A percentile compares a stretch with the other conserved stretches of the same genome.
phyloP scores from a whole-genome alignment of 2,329 filamentous ascomycete species.

The Neofusicoccum kwambonambiense region DNA sequence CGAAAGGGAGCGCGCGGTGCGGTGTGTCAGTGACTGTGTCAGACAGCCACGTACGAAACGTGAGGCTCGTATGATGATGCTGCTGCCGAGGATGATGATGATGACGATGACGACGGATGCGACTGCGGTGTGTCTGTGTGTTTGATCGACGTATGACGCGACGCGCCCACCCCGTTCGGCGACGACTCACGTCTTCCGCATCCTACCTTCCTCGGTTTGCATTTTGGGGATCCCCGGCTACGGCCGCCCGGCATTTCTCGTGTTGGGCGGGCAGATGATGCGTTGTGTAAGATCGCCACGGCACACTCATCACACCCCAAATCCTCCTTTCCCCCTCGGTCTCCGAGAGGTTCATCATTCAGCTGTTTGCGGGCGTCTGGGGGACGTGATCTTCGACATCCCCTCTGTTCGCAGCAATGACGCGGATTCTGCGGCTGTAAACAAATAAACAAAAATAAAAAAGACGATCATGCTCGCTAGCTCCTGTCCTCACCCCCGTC shows the following conservation, averaged over 20 bases:
- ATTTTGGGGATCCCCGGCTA: not conserved
- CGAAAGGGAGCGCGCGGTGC: not conserved
- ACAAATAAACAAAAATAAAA: too few relatives aligned
- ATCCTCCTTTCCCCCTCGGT: not conserved
- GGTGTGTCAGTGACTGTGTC: not conserved
- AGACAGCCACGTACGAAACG: not conserved
- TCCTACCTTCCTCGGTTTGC: not conserved
- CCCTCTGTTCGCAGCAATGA: too few relatives aligned
- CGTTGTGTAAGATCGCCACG: not conserved
- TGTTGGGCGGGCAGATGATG: not conserved
- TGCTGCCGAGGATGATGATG: not conserved
- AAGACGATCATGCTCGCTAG: too few relatives aligned
- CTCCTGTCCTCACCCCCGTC: too few relatives aligned
- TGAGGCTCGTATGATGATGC: slow-evolving; percentile 1
- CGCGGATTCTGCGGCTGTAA: too few relatives aligned
- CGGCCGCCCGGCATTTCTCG: not conserved
- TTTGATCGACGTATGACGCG: slow-evolving; percentile 15
- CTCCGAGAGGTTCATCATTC: not conserved
- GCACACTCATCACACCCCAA: not conserved
- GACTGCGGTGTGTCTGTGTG: not conserved
- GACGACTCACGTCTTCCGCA: not conserved
- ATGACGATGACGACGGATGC: not conserved
- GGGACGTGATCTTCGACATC: too few relatives aligned
- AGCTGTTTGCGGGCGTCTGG: not conserved
- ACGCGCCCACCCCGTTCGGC: not conserved